Conservation (phyloP, 495 filamentous ascomycete genomes). For the Aspergillus homomorphus region DNA sequence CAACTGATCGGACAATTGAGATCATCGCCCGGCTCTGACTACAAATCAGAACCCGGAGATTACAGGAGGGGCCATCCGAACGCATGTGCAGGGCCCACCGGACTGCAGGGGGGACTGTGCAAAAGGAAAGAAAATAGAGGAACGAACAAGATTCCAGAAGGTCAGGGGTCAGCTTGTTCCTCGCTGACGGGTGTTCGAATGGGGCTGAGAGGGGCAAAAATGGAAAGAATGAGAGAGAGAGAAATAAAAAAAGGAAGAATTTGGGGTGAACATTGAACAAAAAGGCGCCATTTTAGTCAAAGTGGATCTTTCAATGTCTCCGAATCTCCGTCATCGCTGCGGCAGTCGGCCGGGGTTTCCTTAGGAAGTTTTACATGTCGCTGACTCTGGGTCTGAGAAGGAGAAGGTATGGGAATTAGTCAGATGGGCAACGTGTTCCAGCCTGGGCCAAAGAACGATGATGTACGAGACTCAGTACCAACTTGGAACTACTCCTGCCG, state of each 20-base stretch:
- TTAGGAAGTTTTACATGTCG: background rate
- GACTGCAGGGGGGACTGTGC: constrained; percentile 9
- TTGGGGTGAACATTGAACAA: background rate
- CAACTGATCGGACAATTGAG: constrained; percentile 30
- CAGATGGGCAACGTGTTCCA: background rate
- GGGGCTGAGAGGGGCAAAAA: constrained; percentile 3
- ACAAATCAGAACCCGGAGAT: constrained; percentile 30
- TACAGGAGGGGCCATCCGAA: constrained; percentile 23
- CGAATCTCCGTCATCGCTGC: background rate
- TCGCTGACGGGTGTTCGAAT: background rate
- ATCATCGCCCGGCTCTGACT: constrained; percentile 24
- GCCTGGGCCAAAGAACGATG: background rate
- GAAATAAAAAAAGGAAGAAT: background rate
- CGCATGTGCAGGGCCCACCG: constrained; percentile 22
- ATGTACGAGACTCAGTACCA: background rate
- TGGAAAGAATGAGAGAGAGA: constrained; percentile 2
- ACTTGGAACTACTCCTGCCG: background rate
- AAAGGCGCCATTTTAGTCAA: background rate
- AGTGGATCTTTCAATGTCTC: constrained; percentile 9
- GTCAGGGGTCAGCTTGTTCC: constrained; percentile 18
- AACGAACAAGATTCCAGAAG: constrained; percentile 22
- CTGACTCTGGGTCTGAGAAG: background rate
- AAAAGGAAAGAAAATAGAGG: constrained; percentile 8
- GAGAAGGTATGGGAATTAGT: background rate
- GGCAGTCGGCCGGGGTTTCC: background rate